These are phyloP conservation scores for Kazachstania sp. DNA, from an alignment of 1,139 yeast species.

Conservation along the genomic window DNA sequence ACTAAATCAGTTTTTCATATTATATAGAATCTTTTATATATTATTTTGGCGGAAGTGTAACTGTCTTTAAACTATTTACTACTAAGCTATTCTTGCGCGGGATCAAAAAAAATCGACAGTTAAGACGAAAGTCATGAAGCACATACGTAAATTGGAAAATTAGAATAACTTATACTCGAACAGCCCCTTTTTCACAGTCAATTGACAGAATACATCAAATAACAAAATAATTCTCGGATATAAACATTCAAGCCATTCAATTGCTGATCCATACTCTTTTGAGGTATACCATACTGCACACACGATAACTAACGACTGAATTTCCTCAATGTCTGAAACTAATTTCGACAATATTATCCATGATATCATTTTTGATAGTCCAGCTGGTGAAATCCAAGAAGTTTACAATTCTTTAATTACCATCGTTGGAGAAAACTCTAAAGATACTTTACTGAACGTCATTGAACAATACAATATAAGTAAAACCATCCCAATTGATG, in stretches of 20 bases:
- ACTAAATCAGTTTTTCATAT: too few species aligned
- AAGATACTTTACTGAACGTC: constrained; percentile 29
- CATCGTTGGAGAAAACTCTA: constrained; percentile 30
- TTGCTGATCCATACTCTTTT: neutral
- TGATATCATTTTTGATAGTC: constrained; percentile 26
- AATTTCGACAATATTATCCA: constrained; percentile 22
- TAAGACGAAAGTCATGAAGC: neutral
- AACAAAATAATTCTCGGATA: neutral
- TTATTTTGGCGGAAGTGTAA: too few species aligned
- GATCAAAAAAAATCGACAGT: neutral
- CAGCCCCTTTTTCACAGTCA: neutral
- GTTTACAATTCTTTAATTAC: constrained; percentile 29
- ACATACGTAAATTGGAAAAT: neutral
- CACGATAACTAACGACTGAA: neutral
- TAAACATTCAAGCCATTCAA: neutral
- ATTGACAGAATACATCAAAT: neutral
- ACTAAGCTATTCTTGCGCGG: too few species aligned
- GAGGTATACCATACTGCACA: neutral
- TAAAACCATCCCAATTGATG: constrained; percentile 36
- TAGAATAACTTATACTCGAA: neutral
- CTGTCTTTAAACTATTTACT: too few species aligned
- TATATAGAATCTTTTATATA: too few species aligned
- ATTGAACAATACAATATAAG: constrained; percentile 39
- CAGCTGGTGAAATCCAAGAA: constrained; percentile 33
- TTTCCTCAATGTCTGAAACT: constrained; percentile 7